Evolutionary conservation across 75 land plant genomes (phyloP), one percentile per base, ranked within the genome.

Genomic region (Pinus albicaulis): DNA sequence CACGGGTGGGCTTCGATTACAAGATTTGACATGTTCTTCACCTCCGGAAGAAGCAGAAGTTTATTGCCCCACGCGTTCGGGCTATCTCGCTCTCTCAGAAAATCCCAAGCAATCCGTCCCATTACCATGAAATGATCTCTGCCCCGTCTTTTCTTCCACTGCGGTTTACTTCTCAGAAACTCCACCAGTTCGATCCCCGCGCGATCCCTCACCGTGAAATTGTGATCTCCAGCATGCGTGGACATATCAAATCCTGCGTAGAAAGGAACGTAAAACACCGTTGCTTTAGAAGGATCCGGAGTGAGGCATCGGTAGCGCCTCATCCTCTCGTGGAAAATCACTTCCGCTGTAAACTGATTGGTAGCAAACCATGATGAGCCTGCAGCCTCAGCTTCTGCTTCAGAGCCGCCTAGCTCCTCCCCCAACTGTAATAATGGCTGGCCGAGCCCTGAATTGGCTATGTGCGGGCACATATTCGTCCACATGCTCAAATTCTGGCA

Each of bases 71-170:
- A 88, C 6, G 48, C 78, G 23, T 62, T 38, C 15, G 73, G 26
- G 11, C 14, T 63, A 12, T 74, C 80, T 4, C 44, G 26, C n/a
- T 69, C 57, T 55, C 95, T 71, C 79, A 88, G 61, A 76, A 91
- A 91, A 53, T 93, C 96, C 96, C 93, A 93, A 5, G 91, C 72
- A 48, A 89, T 89, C 28, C 91, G 78, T 5, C 96, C 96, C 15
- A 86, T 20, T 25, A 82, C 88, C 52, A 88, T 11, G 80, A 88
- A 81, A 70, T 91, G 92, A 48, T 86, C 85, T n/a, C 68, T 52
- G 0, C 90, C 84, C 0, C 59, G 52, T 59, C 22, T 61, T 14
- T 0, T 26, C 41, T 24, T 66, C 92, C 92, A 91, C 55, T 75
- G 79, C 41, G 73, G 74, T 60, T 58, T 68, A 3, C 48, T n/a